Percentiles rank a stretch among this genome's conserved stretches.
These are phyloP conservation scores for Aaosphaeria pasadenensis DNA, from an alignment of 2,329 filamentous ascomycete genomes.

Conservation along the genomic window DNA sequence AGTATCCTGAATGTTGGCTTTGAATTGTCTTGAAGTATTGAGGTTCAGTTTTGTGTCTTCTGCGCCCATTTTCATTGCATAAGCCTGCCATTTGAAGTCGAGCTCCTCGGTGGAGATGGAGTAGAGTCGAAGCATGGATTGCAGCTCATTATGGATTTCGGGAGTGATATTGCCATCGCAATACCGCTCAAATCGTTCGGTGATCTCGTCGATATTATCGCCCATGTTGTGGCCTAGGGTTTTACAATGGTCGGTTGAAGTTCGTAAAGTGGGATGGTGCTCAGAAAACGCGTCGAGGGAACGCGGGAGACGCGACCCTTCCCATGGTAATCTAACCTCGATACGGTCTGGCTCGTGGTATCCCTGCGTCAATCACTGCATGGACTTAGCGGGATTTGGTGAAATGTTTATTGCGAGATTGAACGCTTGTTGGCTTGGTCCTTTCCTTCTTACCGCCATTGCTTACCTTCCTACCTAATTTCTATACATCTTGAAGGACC, in stretches of 20 bases:
- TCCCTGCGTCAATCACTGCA: too few relatives aligned
- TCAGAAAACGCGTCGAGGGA: too few relatives aligned
- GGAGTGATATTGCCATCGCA: slow-evolving; percentile 57
- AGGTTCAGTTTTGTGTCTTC: slow-evolving; percentile 72
- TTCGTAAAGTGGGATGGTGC: slow-evolving; percentile 1
- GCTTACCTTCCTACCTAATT: too few relatives aligned
- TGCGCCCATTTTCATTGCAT: slow-evolving; percentile 88
- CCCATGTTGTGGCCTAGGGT: slow-evolving; percentile 41
- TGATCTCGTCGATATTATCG: slow-evolving; percentile 51
- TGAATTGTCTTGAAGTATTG: slow-evolving; percentile 71
- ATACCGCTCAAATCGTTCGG: slow-evolving; percentile 63
- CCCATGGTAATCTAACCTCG: too few relatives aligned
- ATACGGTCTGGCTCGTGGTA: too few relatives aligned
- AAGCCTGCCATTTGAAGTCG: slow-evolving; percentile 98
- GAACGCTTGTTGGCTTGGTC: too few relatives aligned
- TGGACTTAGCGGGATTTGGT: too few relatives aligned
- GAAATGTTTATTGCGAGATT: too few relatives aligned
- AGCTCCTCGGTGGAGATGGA: slow-evolving; percentile 79
- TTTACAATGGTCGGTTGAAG: slow-evolving; percentile 4
- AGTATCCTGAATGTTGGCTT: slow-evolving; percentile 80
- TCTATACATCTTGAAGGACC: too few relatives aligned
- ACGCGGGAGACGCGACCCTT: too few relatives aligned
- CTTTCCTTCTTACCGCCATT: too few relatives aligned
- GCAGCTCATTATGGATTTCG: slow-evolving; percentile 77
- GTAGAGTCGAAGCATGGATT: slow-evolving; percentile 83